Conservation (phyloP, 441 rosid species). For the Corymbia citriodora region DNA sequence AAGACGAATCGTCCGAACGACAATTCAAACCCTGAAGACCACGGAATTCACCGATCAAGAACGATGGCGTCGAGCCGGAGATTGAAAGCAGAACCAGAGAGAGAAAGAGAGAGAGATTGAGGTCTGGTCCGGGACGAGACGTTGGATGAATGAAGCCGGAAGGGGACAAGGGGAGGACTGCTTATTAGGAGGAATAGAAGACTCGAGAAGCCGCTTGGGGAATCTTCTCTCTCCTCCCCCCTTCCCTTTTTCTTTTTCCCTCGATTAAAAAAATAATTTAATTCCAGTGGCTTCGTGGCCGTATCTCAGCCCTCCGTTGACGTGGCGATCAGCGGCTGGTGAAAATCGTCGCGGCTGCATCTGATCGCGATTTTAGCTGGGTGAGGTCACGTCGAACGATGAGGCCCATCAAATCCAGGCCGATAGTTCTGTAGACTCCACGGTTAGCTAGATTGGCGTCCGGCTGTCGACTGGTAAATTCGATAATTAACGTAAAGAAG, state of each 20-base stretch:
- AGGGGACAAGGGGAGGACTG: too few species aligned
- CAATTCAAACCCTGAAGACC: not conserved
- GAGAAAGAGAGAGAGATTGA: not conserved
- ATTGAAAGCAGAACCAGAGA: not conserved
- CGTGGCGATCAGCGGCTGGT: not conserved
- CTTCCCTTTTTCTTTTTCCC: not conserved
- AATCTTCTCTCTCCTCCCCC: not conserved
- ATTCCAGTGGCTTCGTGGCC: not conserved
- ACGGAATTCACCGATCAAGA: not conserved
- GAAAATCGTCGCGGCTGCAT: not conserved
- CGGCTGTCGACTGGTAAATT: too few species aligned
- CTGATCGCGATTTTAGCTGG: not conserved
- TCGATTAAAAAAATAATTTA: not conserved
- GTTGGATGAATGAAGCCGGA: not conserved
- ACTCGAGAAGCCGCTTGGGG: conserved; percentile 16
- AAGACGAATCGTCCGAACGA: not conserved
- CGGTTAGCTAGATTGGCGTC: not conserved
- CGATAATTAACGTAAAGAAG: too few species aligned
- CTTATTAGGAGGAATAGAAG: conserved; percentile 1
- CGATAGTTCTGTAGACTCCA: not conserved
- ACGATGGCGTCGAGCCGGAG: not conserved
- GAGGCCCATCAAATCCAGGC: not conserved
- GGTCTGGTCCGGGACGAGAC: not conserved
- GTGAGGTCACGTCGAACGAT: not conserved
- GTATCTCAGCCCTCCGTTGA: not conserved